Evolutionary conservation across 202 grass and related monocot genomes (phyloP).

Genomic region (Eragrostis tef): DNA sequence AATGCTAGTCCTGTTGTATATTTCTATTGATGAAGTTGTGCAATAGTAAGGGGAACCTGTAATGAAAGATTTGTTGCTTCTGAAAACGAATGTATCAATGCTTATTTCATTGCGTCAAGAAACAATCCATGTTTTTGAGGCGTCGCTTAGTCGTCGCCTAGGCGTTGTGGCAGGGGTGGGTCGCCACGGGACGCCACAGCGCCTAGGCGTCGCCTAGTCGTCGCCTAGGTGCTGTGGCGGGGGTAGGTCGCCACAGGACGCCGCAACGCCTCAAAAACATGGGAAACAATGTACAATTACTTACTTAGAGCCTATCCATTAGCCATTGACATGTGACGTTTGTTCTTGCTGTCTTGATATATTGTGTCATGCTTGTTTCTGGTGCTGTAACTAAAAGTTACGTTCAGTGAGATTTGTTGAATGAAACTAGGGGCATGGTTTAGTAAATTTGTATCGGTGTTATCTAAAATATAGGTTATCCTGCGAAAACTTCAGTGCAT

Average conservation of each 20-base stretch:
- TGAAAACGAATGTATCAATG: not conserved
- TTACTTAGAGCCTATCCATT: not conserved
- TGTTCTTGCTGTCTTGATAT: not conserved
- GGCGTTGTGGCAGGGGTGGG: too few species aligned
- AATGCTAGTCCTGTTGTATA: not conserved
- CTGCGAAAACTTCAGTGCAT: not conserved
- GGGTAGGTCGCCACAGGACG: too few species aligned
- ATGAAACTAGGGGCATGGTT: not conserved
- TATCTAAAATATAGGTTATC: not conserved
- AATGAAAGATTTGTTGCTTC: not conserved
- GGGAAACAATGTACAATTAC: not conserved
- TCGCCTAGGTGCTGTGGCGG: too few species aligned
- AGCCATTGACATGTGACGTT: not conserved
- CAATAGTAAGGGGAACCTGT: not conserved
- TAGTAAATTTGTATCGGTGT: not conserved
- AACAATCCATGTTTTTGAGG: too few species aligned
- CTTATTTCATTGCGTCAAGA: not conserved
- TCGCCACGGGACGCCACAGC: too few species aligned
- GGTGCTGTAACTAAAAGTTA: not conserved
- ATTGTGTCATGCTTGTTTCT: not conserved
- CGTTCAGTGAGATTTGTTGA: not conserved
- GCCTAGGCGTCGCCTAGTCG: too few species aligned
- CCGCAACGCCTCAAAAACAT: too few species aligned
- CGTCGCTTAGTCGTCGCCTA: too few species aligned
- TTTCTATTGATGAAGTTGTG: not conserved